Evolutionary conservation across 768 basidiomycete species (phyloP).

Genomic region (Suillus variegatus): DNA sequence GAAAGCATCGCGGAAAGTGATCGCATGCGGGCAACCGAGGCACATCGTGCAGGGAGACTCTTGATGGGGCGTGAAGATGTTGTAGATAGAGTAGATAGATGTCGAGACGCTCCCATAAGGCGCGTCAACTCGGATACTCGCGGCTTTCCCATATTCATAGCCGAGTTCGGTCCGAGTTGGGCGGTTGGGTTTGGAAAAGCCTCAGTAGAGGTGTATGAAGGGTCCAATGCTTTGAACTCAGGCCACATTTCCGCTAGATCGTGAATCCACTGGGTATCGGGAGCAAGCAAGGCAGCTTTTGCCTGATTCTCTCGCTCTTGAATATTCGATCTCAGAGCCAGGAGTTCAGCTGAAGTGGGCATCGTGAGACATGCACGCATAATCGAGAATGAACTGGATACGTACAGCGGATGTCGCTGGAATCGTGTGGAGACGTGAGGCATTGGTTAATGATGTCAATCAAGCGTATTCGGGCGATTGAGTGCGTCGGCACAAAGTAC

Average conservation of each 20-base stretch:
- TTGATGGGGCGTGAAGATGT: neutral
- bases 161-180: neutral
- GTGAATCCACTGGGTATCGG: neutral
- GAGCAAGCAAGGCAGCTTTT: neutral
- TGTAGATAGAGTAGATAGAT: neutral
- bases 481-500: neutral
- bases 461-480: neutral
- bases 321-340: neutral
- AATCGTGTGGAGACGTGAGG: neutral
- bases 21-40: neutral
- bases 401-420: neutral
- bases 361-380: neutral
- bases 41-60: neutral
- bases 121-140: neutral
- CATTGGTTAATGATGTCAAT: neutral
- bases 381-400: neutral
- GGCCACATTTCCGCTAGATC: neutral
- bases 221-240: neutral
- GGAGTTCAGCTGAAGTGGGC: neutral
- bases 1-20: constrained; percentile 3
- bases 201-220: neutral
- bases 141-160: neutral
- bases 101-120: neutral
- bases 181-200: neutral
- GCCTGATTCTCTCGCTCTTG: neutral